Conservation (phyloP, 1,284 basidiomycete species). For the Pterulicium gracile region DNA sequence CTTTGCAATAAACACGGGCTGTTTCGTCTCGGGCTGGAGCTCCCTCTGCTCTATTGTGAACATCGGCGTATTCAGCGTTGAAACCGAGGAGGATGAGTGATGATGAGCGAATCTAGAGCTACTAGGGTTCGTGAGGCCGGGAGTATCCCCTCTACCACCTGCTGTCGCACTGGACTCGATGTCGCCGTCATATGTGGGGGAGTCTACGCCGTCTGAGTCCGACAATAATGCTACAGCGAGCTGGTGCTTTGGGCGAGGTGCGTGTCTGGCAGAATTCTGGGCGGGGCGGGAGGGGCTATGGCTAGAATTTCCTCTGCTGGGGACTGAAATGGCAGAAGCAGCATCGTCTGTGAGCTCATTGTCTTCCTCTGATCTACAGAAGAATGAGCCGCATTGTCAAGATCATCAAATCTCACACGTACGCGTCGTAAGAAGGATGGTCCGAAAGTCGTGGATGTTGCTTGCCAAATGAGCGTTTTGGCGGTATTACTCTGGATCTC, state of each 20-base stretch:
- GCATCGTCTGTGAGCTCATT: conserved; percentile 73
- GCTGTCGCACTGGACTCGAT: conserved; percentile 71
- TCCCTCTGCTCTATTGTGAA: conserved; percentile 16
- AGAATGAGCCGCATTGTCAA: background rate
- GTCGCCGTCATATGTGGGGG: conserved; percentile 85
- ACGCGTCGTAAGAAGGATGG: conserved; percentile 70
- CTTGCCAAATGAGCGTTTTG: conserved; percentile 57
- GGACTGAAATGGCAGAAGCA: conserved; percentile 39
- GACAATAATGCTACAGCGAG: conserved; percentile 46
- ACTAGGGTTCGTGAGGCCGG: conserved; percentile 22
- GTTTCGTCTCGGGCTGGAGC: conserved; percentile 18
- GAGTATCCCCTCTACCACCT: conserved; percentile 11
- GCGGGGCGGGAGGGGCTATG: conserved; percentile 17
- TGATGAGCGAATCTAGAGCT: conserved; percentile 20
- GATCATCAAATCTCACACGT: conserved; percentile 14
- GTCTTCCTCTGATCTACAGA: conserved; percentile 61
- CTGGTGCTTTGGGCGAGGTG: conserved; percentile 33
- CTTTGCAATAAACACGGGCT: conserved; percentile 22
- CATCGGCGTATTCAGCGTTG: conserved; percentile 39
- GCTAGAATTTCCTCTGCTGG: conserved; percentile 13
- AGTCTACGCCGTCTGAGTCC: conserved; percentile 68
- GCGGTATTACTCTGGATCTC: conserved; percentile 6
- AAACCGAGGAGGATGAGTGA: conserved; percentile 34
- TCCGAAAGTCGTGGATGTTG: conserved; percentile 46
- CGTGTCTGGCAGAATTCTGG: conserved; percentile 18